Base-by-base conservation (phyloP, 768 basidiomycete species). In the Filobasidium floriforme region DNA sequence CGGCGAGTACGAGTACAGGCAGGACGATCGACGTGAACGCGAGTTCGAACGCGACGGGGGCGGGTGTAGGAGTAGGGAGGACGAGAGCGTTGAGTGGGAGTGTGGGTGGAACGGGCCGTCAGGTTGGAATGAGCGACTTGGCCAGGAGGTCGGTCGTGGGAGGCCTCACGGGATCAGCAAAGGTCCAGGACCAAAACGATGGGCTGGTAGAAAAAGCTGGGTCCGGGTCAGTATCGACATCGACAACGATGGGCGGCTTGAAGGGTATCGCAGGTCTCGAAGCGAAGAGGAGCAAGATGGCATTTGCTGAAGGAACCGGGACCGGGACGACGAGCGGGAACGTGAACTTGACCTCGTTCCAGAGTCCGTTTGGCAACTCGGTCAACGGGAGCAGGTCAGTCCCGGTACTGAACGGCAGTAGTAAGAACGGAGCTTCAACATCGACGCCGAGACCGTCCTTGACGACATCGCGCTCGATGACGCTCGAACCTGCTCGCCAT, bases 391-490 rank as follows among this genome's bases (percentile, higher is more conserved):
- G 26, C 5, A 49, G 46, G 46, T 37, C 32, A 4, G 32, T 9
- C 32, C 9, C 32, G 9, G 3, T 37, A 37, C 3, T 9, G 32
- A 24, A 3, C 24, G 24, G 46, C 12, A 26, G 24, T 57, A 57
- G 24, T 32, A 57, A 41, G 52, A 55, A 65, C 41, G 22, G 14
- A 19, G 59, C 64, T 19, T 37, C 32, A 37, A 37, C 32, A 37
- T 37, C 32, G 32, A 37, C 32, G 32, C 9, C 32, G 32, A 37
- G 32, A 37, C 32, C 32, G 32, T 3, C 3, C 32, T 37, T 37
- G 32, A 37, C 32, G 32, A 37, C 32, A 3, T 37, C 32, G 32
- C 32, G 32, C 32, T 37, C 32, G 32, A 37, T 37, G 9, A 37
- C 32, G 32, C 32, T 37, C 32, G 32, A 37, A 37, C 32, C 32